Evolutionary conservation across 805 yeast genomes (phyloP).

Genomic region (Saturnispora diversa): DNA sequence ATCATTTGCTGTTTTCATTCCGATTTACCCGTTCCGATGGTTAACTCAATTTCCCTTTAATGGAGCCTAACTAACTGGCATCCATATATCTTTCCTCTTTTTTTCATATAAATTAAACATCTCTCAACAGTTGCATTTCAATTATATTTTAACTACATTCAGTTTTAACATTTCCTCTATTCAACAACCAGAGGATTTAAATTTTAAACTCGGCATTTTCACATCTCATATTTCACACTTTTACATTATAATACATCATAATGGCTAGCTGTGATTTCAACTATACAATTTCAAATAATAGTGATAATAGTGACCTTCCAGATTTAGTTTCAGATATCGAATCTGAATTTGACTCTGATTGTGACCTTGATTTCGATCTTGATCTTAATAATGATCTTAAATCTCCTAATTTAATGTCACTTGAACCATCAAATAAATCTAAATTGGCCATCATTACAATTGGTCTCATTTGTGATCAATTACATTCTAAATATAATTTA

Average conservation of each 20-base stretch:
- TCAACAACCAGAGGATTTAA: too few relatives aligned
- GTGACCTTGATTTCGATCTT: slow-evolving; percentile 6
- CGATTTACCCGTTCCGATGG: too few relatives aligned
- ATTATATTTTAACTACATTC: too few relatives aligned
- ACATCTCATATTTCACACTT: too few relatives aligned
- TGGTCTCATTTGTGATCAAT: slow-evolving; percentile 4
- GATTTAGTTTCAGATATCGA: slow-evolving; percentile 12
- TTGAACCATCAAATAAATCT: slow-evolving; percentile 1
- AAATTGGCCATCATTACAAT: slow-evolving; percentile 8
- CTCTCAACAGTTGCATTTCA: background rate
- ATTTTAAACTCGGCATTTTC: too few relatives aligned
- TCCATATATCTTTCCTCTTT: too few relatives aligned
- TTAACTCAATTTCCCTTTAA: too few relatives aligned
- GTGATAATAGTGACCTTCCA: slow-evolving; percentile 8
- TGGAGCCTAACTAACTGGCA: too few relatives aligned
- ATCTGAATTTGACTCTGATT: background rate
- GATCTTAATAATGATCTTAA: slow-evolving; percentile 7
- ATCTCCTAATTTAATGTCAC: background rate
- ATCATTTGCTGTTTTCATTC: too few relatives aligned
- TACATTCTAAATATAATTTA: slow-evolving; percentile 7
- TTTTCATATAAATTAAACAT: too few relatives aligned
- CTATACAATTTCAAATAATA: background rate
- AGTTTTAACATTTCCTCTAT: too few relatives aligned
- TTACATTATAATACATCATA: too few relatives aligned
- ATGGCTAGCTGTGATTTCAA: background rate